A percentile compares a stretch with the other conserved stretches of the same genome.
These are phyloP conservation scores for Exsudoporus frostii DNA, from an alignment of 768 basidiomycete genomes.

Conservation along the genomic window DNA sequence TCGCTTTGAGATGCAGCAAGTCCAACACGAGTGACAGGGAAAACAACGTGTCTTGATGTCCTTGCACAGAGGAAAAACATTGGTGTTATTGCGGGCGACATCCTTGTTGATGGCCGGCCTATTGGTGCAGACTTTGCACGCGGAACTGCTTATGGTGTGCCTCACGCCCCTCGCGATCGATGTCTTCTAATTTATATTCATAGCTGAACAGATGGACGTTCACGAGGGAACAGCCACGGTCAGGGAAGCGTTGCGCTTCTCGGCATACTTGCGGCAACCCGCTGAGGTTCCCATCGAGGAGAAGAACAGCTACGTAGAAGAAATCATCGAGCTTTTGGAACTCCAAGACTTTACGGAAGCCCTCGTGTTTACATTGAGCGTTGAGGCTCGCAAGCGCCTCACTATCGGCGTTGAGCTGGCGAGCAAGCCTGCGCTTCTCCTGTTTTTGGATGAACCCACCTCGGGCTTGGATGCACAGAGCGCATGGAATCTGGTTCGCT, in stretches of 20 bases:
- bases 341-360: slow-evolving; percentile 83
- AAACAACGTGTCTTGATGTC: slow-evolving; percentile 75
- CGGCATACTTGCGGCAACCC: slow-evolving; percentile 81
- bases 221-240: slow-evolving; percentile 83
- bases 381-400: slow-evolving; percentile 77
- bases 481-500: slow-evolving; percentile 79
- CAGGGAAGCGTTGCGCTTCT: slow-evolving; percentile 82
- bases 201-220: slow-evolving; percentile 81
- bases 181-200: slow-evolving; percentile 23
- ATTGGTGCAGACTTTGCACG: slow-evolving; percentile 56
- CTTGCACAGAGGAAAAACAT: slow-evolving; percentile 71
- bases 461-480: slow-evolving; percentile 60
- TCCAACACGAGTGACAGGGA: slow-evolving; percentile 41
- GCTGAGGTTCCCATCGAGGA: slow-evolving; percentile 61
- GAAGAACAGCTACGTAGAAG: slow-evolving; percentile 78
- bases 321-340: slow-evolving; percentile 80
- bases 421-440: slow-evolving; percentile 48
- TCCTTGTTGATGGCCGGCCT: slow-evolving; percentile 64
- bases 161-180: slow-evolving; percentile 18
- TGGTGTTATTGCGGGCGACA: slow-evolving; percentile 60
- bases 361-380: slow-evolving; percentile 64
- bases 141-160: slow-evolving; percentile 74
- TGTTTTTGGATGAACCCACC: slow-evolving; percentile 44
- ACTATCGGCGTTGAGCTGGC: slow-evolving; percentile 93
- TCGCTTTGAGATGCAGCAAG: neutral